These are phyloP conservation scores for Calonectria henricotiae DNA, from an alignment of 2,329 filamentous ascomycete genomes.

Conservation along the genomic window DNA sequence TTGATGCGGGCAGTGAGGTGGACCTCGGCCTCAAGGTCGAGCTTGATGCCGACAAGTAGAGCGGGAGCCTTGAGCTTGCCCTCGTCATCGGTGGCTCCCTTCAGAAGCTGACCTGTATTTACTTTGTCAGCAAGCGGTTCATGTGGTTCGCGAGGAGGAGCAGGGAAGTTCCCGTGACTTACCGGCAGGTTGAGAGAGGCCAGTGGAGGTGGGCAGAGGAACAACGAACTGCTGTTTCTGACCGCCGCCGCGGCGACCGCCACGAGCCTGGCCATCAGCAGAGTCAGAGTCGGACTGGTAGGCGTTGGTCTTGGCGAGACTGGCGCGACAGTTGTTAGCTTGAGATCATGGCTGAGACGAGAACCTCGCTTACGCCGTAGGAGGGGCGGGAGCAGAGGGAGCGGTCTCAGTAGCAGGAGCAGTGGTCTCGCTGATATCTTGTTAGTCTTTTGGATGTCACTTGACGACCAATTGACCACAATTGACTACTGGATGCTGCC, in stretches of 20 bases:
- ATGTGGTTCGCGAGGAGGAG: neutral
- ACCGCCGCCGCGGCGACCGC: conserved; percentile 48
- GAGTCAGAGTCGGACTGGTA: conserved; percentile 55
- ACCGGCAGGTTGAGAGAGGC: conserved; percentile 57
- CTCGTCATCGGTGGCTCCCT: conserved; percentile 71
- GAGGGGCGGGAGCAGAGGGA: conserved; percentile 39
- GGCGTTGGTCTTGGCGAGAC: conserved; percentile 53
- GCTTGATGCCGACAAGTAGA: conserved; percentile 75
- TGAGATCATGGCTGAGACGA: conserved; percentile 6
- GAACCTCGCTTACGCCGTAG: conserved; percentile 39
- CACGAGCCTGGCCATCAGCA: conserved; percentile 54
- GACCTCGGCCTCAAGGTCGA: conserved; percentile 76
- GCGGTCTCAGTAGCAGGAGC: conserved; percentile 45
- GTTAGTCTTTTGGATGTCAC: conserved; percentile 40
- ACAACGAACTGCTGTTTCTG: conserved; percentile 51
- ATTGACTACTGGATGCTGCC: neutral
- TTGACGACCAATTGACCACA: conserved; percentile 36
- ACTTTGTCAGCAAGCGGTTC: conserved; percentile 33
- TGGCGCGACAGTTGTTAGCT: conserved; percentile 41
- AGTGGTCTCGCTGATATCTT: conserved; percentile 46
- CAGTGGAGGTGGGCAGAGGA: conserved; percentile 55
- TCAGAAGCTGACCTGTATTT: conserved; percentile 67
- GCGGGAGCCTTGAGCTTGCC: conserved; percentile 73
- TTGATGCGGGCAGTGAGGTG: conserved; percentile 74
- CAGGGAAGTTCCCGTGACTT: conserved; percentile 50